A percentile compares a stretch with the other conserved stretches of the same genome.
Evolutionary conservation across 2,329 filamentous ascomycete genomes (phyloP).

Genomic region (Colletotrichum tanaceti): DNA sequence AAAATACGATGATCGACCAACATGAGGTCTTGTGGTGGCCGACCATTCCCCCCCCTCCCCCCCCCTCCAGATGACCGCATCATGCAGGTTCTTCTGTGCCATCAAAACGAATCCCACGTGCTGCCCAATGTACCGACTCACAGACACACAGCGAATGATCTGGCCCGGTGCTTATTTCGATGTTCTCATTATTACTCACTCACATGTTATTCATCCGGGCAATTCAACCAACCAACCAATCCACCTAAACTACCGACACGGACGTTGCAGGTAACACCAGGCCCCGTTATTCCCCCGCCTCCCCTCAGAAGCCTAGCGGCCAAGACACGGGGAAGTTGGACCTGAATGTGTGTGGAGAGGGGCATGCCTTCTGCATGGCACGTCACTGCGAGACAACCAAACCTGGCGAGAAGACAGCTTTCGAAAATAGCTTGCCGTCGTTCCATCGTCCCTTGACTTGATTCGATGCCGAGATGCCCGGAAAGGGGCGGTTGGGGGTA

Average conservation of each 20-base stretch:
- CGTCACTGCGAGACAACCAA: constrained; percentile 14
- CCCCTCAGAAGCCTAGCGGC: constrained; percentile 20
- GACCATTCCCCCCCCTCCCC: constrained; percentile 18
- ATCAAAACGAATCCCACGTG: constrained; percentile 33
- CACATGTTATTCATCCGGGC: constrained; percentile 12
- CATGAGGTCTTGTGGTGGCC: constrained; percentile 33
- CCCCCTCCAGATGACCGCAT: constrained; percentile 38
- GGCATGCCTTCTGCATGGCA: constrained; percentile 21
- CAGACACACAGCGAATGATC: not conserved
- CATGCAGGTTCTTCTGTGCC: constrained; percentile 29
- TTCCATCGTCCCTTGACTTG: constrained; percentile 7
- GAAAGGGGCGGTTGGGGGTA: constrained; percentile 5
- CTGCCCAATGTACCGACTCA: constrained; percentile 3
- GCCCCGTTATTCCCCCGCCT: constrained; percentile 1
- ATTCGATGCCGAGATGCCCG: constrained; percentile 37
- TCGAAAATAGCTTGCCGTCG: constrained; percentile 27
- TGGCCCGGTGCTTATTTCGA: constrained; percentile 28
- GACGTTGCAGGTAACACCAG: constrained; percentile 23
- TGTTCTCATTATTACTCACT: constrained; percentile 31
- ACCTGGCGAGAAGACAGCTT: constrained; percentile 13
- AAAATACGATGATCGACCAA: constrained; percentile 17
- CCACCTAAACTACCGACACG: constrained; percentile 16
- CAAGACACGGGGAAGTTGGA: constrained; percentile 38
- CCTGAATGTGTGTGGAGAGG: constrained; percentile 10
- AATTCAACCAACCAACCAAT: constrained; percentile 17